Conservation (phyloP, 306 rosid genomes). For the Pterocarpus santalinus region DNA sequence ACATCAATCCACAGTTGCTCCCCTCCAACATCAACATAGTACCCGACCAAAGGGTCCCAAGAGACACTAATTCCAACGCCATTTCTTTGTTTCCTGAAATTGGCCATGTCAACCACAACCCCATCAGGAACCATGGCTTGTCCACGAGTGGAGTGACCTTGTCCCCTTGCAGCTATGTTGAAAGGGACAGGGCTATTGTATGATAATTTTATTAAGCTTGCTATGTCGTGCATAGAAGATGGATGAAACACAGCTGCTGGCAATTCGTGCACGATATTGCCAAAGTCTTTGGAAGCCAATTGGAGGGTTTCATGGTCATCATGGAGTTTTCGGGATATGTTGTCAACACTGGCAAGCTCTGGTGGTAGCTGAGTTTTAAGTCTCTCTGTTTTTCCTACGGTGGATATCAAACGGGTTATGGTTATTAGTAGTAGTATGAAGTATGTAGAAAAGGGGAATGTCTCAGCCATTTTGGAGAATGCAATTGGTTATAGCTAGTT, state of each 20-base stretch:
- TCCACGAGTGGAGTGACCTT: slow-evolving; percentile 75
- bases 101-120: slow-evolving; percentile 71
- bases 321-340: slow-evolving; percentile 50
- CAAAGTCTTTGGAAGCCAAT: slow-evolving; percentile 70
- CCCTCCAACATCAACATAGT: slow-evolving; percentile 77
- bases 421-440: slow-evolving; percentile 46
- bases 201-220: slow-evolving; percentile 51
- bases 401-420: slow-evolving; percentile 53
- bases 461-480: slow-evolving; percentile 51
- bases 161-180: slow-evolving; percentile 64
- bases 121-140: slow-evolving; percentile 79
- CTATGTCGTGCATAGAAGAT: slow-evolving; percentile 63
- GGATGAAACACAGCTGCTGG: slow-evolving; percentile 74
- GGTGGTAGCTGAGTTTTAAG: slow-evolving; percentile 40
- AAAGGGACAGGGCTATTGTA: slow-evolving; percentile 59
- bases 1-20: slow-evolving; percentile 76
- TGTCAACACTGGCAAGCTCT: slow-evolving; percentile 19
- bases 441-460: slow-evolving; percentile 38
- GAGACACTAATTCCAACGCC: slow-evolving; percentile 41
- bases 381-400: slow-evolving; percentile 53
- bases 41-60: slow-evolving; percentile 46
- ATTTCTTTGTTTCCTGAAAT: slow-evolving; percentile 40
- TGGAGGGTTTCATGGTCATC: slow-evolving; percentile 59
- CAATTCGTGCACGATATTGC: slow-evolving; percentile 55
- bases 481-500: too few relatives aligned